Base-by-base conservation (phyloP, 257 asterid genomes). In the Nicotiana attenuata region DNA sequence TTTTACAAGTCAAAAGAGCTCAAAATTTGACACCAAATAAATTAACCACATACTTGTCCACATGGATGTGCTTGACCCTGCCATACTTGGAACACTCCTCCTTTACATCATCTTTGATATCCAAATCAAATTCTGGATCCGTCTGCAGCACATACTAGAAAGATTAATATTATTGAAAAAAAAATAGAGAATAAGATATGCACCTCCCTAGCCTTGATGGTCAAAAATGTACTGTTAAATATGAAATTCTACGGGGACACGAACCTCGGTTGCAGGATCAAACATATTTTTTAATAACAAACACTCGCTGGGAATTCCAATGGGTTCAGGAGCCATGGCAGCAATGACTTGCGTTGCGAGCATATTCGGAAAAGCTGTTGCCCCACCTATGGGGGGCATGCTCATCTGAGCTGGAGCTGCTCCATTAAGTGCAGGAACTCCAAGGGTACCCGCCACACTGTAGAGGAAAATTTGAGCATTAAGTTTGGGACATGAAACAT, bases 11-110 rank as follows among this genome's bases (percentile, higher is more conserved):
- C 53, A 83, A 57, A 56, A 67, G 31, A 26, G 22, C 57, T 55
- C 0, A 33, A 8, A 82, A 45, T 16, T 71, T 10, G 2, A 73
- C 78, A 14, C 11, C 15, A 47, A 3, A 73, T 24, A 73, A 47
- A 73, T 47, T 47, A 45, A 47, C 61, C 78, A 73, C 98, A 85
- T 88, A 94, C 99, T 92, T 94, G 92, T 96, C 99, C 84, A 96
- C 98, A 63, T 91, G 81, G 29, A 92, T 93, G 84, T 93, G 98
- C 87, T 94, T 94, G 89, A 96, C 98, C 47, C 77, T 80, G 20
- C 98, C 99, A 87, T 93, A 96, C 82, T 94, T 96, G 47, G 98
- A 94, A 80, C 99, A 96, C 84, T 96, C 99, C 81, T 94, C 99
- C 76, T 88, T 86, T 10, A 94, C 99, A 83, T 96, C 99, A 60